Conservation (phyloP, 1,139 yeast genomes). For the Pichia sp. region DNA sequence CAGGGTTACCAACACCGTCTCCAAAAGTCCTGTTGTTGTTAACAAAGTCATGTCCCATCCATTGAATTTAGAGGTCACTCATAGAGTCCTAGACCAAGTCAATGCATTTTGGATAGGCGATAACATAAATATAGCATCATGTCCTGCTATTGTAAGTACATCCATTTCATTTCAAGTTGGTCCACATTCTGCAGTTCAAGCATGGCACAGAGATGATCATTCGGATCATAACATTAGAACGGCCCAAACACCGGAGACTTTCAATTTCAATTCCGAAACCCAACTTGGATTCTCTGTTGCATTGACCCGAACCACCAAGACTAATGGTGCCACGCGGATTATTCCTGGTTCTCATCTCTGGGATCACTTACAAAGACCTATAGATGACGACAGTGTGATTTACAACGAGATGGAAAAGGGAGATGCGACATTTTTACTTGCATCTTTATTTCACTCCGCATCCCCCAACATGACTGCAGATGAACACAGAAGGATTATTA, state of each 20-base stretch:
- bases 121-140: constrained; percentile 14
- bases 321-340: constrained; percentile 33
- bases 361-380: constrained; percentile 32
- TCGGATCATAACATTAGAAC: constrained; percentile 25
- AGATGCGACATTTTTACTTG: constrained; percentile 34
- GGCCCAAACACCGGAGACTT: constrained; percentile 18
- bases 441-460: constrained; percentile 33
- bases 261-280: constrained; percentile 25
- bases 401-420: constrained; percentile 33
- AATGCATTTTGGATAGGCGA: constrained; percentile 20
- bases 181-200: constrained; percentile 30
- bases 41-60: constrained; percentile 15
- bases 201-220: constrained; percentile 33
- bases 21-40: constrained; percentile 18
- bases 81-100: constrained; percentile 11
- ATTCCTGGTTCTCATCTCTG: constrained; percentile 32
- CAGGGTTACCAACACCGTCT: constrained; percentile 16
- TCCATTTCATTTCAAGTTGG: constrained; percentile 34
- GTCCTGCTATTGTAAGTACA: constrained; percentile 19
- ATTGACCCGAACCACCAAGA: constrained; percentile 26
- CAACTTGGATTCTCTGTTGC: constrained; percentile 29
- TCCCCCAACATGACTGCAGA: constrained; percentile 31
- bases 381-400: constrained; percentile 24
- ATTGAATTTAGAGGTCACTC: constrained; percentile 10
- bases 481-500: constrained; percentile 28